Conservation (phyloP, 2,329 filamentous ascomycete genomes). For the Neodidymelliopsis sp. region DNA sequence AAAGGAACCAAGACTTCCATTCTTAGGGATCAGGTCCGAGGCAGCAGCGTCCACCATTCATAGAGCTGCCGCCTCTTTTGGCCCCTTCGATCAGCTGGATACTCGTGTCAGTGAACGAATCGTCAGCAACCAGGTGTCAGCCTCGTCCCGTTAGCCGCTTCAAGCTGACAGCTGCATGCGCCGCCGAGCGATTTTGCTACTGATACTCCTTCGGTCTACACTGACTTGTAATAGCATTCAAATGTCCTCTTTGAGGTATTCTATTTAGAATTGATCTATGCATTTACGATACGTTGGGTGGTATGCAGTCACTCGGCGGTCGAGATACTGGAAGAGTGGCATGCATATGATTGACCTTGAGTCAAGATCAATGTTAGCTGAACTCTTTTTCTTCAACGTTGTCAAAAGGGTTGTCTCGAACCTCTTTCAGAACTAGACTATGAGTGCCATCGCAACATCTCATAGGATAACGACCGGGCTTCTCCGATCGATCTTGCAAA, state of each 20-base stretch:
- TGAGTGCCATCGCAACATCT: not conserved
- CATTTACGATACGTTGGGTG: not conserved
- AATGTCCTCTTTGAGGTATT: not conserved
- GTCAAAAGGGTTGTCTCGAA: not conserved
- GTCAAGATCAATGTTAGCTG: not conserved
- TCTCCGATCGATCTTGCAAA: not conserved
- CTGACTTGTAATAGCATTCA: not conserved
- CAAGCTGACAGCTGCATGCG: slow-evolving; percentile 14
- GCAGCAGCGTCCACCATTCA: slow-evolving; percentile 15
- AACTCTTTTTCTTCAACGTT: not conserved
- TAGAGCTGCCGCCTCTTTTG: slow-evolving; percentile 5
- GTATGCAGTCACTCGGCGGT: not conserved
- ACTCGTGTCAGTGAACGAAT: slow-evolving; percentile 3
- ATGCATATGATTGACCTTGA: not conserved
- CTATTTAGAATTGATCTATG: not conserved
- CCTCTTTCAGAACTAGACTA: not conserved
- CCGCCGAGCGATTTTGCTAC: not conserved
- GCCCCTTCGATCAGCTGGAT: slow-evolving; percentile 7
- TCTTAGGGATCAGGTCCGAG: not conserved
- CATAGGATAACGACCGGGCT: slow-evolving; percentile 1
- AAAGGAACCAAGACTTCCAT: not conserved
- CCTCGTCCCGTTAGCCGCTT: slow-evolving; percentile 10
- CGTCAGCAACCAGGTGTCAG: slow-evolving; percentile 5
- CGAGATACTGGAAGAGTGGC: not conserved
- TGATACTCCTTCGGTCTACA: not conserved